These are phyloP conservation scores for Sophora flavescens DNA, from an alignment of 306 rosid species.

Conservation along the genomic window DNA sequence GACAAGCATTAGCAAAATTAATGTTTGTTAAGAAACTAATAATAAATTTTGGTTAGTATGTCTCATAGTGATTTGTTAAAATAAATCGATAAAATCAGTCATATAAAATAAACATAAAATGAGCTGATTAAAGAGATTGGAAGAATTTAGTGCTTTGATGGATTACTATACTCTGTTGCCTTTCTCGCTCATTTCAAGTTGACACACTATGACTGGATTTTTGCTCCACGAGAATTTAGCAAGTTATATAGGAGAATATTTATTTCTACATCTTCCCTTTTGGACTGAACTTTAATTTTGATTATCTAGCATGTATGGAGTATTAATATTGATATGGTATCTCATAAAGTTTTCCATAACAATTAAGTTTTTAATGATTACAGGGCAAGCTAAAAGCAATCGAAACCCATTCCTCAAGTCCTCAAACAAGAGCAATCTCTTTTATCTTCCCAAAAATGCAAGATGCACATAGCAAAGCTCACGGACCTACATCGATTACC, in stretches of 20 bases:
- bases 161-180: constrained; percentile 24
- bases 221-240: constrained; percentile 10
- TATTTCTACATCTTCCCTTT: constrained; percentile 16
- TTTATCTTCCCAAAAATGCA: constrained; percentile 57
- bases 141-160: constrained; percentile 33
- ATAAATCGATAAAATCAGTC: constrained; percentile 16
- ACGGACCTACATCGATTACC: constrained; percentile 56
- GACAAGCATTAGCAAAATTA: constrained; percentile 3
- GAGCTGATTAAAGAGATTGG: constrained; percentile 24
- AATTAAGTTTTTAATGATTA: constrained; percentile 38
- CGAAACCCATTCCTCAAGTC: constrained; percentile 53
- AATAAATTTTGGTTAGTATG: neutral
- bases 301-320: constrained; percentile 7
- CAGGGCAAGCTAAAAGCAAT: constrained; percentile 71
- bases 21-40: neutral
- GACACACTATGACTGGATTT: constrained; percentile 1
- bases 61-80: neutral
- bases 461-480: constrained; percentile 52
- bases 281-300: constrained; percentile 10
- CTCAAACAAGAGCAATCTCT: constrained; percentile 61
- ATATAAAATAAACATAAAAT: neutral
- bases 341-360: constrained; percentile 28
- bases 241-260: constrained; percentile 15
- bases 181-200: constrained; percentile 14
- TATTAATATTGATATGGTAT: constrained; percentile 19